Percentiles rank a stretch among this genome's conserved stretches.
Conservation (phyloP, 2,329 filamentous ascomycete genomes). For the Penicillium vulpinum region DNA sequence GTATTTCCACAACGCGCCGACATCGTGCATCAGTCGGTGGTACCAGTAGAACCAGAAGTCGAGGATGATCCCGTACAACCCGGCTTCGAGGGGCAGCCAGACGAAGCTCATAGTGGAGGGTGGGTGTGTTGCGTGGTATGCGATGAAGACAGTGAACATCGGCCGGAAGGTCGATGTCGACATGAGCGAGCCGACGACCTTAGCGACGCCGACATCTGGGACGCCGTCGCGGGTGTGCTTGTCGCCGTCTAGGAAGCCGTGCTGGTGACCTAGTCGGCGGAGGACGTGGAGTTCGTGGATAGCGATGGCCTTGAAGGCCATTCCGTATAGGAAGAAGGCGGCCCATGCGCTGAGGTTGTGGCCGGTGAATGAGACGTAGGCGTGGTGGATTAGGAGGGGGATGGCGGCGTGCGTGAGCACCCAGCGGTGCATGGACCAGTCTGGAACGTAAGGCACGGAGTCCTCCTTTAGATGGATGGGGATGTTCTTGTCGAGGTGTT, state of each 20-base stretch:
- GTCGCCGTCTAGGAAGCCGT: conserved; percentile 29
- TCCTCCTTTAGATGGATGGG: conserved; percentile 25
- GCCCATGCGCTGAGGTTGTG: conserved; percentile 20
- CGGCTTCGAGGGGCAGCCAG: conserved; percentile 25
- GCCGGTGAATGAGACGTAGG: conserved; percentile 24
- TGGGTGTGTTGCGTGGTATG: conserved; percentile 17
- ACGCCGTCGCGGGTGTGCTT: conserved; percentile 30
- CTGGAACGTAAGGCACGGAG: conserved; percentile 22
- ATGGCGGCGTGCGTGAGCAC: conserved; percentile 24
- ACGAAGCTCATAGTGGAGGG: conserved; percentile 21
- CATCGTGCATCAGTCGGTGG: conserved; percentile 28
- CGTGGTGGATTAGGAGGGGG: conserved; percentile 25
- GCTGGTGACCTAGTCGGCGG: conserved; percentile 24
- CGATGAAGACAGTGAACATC: conserved; percentile 29
- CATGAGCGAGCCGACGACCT: conserved; percentile 25
- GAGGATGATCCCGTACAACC: conserved; percentile 27
- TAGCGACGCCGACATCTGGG: conserved; percentile 27
- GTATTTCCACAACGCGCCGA: conserved; percentile 26
- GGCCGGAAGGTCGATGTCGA: conserved; percentile 27
- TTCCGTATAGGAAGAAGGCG: conserved; percentile 24
- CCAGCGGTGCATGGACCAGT: conserved; percentile 29
- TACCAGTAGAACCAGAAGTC: conserved; percentile 35
- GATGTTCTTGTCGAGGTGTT: conserved; percentile 21
- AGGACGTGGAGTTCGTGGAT: conserved; percentile 29
- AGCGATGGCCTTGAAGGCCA: conserved; percentile 25